Evolutionary conservation across 495 filamentous ascomycete species (phyloP), one percentile per base, ranked within the genome.

Genomic region (Aspergillus sclerotiicarbonarius): DNA sequence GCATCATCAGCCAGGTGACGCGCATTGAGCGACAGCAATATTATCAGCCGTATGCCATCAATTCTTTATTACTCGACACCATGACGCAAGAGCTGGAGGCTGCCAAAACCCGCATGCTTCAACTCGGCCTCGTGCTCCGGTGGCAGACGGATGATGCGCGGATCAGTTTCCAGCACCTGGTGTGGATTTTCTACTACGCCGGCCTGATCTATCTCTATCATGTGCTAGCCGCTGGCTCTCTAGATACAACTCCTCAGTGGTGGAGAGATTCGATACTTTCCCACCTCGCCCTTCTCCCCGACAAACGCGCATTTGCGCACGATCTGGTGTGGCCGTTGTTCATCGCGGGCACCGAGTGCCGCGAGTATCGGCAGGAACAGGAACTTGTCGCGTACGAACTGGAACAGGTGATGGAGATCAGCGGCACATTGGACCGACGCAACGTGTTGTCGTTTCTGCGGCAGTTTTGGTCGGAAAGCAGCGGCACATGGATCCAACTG

Each of bases 241-340:
- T 13, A 19, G 8, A 21, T 35, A 18, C 8, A 31, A 37, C 25
- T 19, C 18, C 51, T 30, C 20, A 65, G 52, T 30, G 50, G 9
- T 67, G 65, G n/a, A 60, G 65, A 20, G 57, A 70, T 20, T 51
- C 60, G 20, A 65, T 70, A 9, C 29, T 70, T 0, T 44, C 21
- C 3, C 59, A 65, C 47, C 44, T 70, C n/a, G 41, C 32, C 6
- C 55, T 47, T 45, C 54, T 70, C 12, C 58, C 62, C 21, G 31
- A 54, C 35, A 50, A 55, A n/a, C 45, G 54, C 15, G 56, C 53
- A 39, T 65, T 67, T 46, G 65, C 59, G 1, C 65, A 70, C 18
- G 59, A 70, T 51, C 56, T 70, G 8, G 62, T 67, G 16, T 70
- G 67, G 67, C 67, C 67, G 13, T 56, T 69, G 5, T 67, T 69